These are phyloP conservation scores for Ceratocystis alfenasii DNA, from an alignment of 2,329 filamentous ascomycete genomes.

Conservation along the genomic window DNA sequence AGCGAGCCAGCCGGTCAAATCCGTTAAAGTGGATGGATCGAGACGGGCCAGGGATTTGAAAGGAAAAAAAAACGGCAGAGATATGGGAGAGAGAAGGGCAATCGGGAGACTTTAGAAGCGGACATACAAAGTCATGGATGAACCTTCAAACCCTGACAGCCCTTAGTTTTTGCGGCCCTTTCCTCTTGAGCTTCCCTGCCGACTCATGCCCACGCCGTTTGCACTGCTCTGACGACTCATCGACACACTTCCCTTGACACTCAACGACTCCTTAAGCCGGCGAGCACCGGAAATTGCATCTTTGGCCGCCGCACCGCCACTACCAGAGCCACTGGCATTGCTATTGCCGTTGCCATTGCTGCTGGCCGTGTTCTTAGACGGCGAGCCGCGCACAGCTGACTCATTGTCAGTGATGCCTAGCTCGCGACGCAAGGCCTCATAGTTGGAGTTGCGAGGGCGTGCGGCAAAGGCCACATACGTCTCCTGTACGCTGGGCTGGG, in stretches of 20 bases:
- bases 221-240: slow-evolving; percentile 47
- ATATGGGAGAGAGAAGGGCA: no score
- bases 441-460: slow-evolving; percentile 33
- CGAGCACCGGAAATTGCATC: slow-evolving; percentile 44
- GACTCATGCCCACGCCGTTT: slow-evolving; percentile 45
- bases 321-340: neutral
- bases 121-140: neutral
- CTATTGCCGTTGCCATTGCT: neutral
- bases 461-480: slow-evolving; percentile 38
- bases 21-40: no score
- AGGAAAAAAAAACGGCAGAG: no score
- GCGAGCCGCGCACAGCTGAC: slow-evolving; percentile 28
- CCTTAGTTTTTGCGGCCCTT: slow-evolving; percentile 32
- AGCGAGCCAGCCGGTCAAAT: neutral
- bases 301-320: slow-evolving; percentile 31
- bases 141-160: neutral
- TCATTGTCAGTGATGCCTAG: slow-evolving; percentile 37
- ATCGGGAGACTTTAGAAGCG: no score
- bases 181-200: slow-evolving; percentile 41
- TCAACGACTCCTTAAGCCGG: slow-evolving; percentile 40
- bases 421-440: slow-evolving; percentile 39
- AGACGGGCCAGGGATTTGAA: no score
- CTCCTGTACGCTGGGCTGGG: slow-evolving; percentile 37
- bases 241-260: slow-evolving; percentile 28
- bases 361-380: slow-evolving; percentile 14